Evolutionary conservation across 2,329 filamentous ascomycete genomes (phyloP).

Genomic region (Chaetomium sp.): DNA sequence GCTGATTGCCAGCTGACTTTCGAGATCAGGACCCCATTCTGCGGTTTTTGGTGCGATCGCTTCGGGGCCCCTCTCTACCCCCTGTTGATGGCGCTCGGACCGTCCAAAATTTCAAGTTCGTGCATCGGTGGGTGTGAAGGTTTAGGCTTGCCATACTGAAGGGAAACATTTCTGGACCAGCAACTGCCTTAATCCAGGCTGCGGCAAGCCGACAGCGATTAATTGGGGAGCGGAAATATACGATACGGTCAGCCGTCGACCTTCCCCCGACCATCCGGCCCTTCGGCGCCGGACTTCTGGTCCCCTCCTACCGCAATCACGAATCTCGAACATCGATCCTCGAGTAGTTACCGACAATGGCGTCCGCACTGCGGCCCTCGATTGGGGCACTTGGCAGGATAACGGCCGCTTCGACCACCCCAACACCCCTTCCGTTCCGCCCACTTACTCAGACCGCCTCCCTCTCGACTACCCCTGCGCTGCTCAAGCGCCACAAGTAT

Average conservation of each 20-base stretch:
- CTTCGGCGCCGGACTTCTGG: neutral
- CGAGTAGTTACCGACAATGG: conserved; percentile 11
- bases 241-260: neutral
- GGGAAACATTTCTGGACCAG: conserved; percentile 1
- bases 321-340: no score
- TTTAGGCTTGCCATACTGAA: neutral
- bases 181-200: neutral
- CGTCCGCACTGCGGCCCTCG: conserved; percentile 22
- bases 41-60: no score
- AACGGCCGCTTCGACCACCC: conserved; percentile 19
- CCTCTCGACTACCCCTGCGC: conserved; percentile 51
- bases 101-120: conserved; percentile 24
- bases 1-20: no score
- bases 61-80: neutral
- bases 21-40: no score
- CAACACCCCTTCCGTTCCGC: neutral
- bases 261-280: neutral
- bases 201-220: neutral
- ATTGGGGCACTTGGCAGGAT: conserved; percentile 28
- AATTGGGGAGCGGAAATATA: neutral
- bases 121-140: conserved; percentile 3
- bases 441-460: conserved; percentile 20
- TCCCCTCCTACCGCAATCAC: neutral
- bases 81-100: conserved; percentile 17
- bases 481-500: conserved; percentile 38